These are phyloP conservation scores for Fusarium algeriense DNA, from an alignment of 2,329 filamentous ascomycete genomes.

Conservation along the genomic window DNA sequence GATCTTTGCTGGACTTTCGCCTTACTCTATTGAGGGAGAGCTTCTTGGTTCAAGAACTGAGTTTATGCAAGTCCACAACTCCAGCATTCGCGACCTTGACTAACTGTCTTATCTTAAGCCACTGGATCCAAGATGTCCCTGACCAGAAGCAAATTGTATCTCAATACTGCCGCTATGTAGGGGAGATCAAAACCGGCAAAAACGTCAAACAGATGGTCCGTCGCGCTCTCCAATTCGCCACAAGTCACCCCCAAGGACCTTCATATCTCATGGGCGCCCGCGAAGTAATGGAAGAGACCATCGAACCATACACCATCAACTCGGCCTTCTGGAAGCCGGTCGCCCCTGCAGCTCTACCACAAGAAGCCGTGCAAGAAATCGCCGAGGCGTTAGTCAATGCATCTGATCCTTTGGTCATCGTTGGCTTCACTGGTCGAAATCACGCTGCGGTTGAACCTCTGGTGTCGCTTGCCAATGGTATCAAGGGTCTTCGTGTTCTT, in stretches of 20 bases:
- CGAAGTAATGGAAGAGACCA: conserved; percentile 44
- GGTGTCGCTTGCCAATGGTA: not conserved
- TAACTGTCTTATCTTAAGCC: not conserved
- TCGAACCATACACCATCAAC: conserved; percentile 15
- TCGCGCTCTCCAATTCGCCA: conserved; percentile 40
- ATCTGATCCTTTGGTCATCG: conserved; percentile 14
- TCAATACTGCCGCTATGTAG: conserved; percentile 24
- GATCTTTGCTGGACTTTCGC: conserved; percentile 59
- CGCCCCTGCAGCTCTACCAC: conserved; percentile 1
- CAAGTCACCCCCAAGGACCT: conserved; percentile 44
- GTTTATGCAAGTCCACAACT: conserved; percentile 1
- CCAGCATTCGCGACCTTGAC: accelerated
- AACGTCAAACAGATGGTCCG: conserved; percentile 26
- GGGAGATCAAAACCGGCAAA: conserved; percentile 16
- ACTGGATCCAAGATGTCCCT: conserved; percentile 35
- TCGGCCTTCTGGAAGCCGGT: conserved; percentile 6
- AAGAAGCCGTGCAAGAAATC: conserved; percentile 6
- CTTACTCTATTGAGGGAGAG: conserved; percentile 55
- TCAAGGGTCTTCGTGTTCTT: conserved; percentile 15
- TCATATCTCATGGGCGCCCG: conserved; percentile 46
- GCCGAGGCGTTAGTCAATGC: conserved; percentile 1
- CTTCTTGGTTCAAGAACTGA: conserved; percentile 19
- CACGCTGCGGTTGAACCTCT: conserved; percentile 20
- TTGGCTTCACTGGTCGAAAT: conserved; percentile 20
- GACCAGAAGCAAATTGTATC: conserved; percentile 31